A percentile compares a stretch with the other conserved stretches of the same genome.
These are phyloP conservation scores for Pulveroboletus sp. DNA, from an alignment of 1,284 basidiomycete genomes.

Conservation along the genomic window DNA sequence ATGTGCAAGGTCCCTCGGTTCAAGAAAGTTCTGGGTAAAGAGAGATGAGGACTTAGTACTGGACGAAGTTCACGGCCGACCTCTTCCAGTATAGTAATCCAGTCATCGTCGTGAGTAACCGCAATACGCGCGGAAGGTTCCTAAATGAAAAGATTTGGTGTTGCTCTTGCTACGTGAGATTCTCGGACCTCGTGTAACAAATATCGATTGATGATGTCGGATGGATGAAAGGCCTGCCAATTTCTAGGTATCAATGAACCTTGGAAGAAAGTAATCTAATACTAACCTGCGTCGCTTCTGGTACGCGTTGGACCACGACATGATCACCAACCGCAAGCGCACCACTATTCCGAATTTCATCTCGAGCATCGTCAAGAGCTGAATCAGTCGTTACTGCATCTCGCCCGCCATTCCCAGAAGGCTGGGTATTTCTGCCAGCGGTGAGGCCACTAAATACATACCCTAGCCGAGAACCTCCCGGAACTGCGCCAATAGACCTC, in stretches of 20 bases:
- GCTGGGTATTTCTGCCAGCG: background rate
- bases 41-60: background rate
- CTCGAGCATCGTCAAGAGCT: background rate
- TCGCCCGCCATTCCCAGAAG: background rate
- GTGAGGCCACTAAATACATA: background rate
- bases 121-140: background rate
- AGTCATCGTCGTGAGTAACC: slow-evolving; percentile 9
- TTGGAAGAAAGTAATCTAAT: background rate
- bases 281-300: slow-evolving; percentile 6
- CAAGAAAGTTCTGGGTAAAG: slow-evolving; percentile 6
- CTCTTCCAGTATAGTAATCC: slow-evolving; percentile 5
- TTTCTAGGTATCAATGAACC: background rate
- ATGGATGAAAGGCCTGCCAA: slow-evolving; percentile 13
- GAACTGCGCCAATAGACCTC: background rate
- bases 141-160: background rate
- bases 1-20: background rate
- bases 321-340: background rate
- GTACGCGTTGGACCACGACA: slow-evolving; percentile 7
- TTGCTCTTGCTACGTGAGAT: background rate
- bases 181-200: background rate
- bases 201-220: slow-evolving; percentile 10
- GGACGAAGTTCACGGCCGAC: background rate
- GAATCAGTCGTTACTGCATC: background rate
- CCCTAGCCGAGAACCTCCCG: background rate
- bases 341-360: background rate